Base-by-base conservation (phyloP, 2,329 filamentous ascomycete species). In the Pseudocercospora cruenta region DNA sequence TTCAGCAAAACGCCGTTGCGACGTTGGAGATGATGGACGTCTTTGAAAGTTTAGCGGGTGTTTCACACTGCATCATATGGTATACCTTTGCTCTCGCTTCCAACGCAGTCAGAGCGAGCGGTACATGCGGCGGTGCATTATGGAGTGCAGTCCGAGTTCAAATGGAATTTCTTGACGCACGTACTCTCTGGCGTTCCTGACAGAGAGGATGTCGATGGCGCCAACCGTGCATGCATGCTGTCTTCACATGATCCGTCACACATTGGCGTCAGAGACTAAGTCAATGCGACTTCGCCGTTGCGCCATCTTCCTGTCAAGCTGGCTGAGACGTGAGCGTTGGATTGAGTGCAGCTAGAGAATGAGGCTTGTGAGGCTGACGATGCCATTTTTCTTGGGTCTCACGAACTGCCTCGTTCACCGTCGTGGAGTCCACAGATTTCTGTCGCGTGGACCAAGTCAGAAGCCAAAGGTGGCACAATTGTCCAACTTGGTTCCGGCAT, bases 1-100 rank as follows among this genome's bases (percentile, higher is more conserved):
- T 45, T 59, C 21, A 59, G 6, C 21, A 39, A 16, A 31, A 54
- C 53, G 55, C 36, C 54, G 62, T 49, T 53, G 31, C 43, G 24
- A 36, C 39, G 54, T 51, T 22, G 39, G 39, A 58, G 22, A 64
- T 53, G 54, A 58, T 36, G 26, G 21, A 26, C 19, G 21, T 19
- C 24, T 39, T 51, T 19, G 10, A 53, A 39, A 28, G 55, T 59
- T 51, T 39, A 16, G 22, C 28, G 62, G 54, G n/a, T 54, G 62
- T 64, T 64, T 64, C 62, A 60, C n/a, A 16, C 21, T 59, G 62
- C 54, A 39, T 51, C 60, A 33, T 57, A 49, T 19, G 6, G 49
- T 55, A 36, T 53, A 55, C 12, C 51, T 16, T n/a, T 55, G 51
- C 10, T 55, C 51, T 55, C 51, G 51, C 51, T 55, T 16, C 31